Base-by-base conservation (phyloP, 148 eudicot species). In the Camellia sinensis region DNA sequence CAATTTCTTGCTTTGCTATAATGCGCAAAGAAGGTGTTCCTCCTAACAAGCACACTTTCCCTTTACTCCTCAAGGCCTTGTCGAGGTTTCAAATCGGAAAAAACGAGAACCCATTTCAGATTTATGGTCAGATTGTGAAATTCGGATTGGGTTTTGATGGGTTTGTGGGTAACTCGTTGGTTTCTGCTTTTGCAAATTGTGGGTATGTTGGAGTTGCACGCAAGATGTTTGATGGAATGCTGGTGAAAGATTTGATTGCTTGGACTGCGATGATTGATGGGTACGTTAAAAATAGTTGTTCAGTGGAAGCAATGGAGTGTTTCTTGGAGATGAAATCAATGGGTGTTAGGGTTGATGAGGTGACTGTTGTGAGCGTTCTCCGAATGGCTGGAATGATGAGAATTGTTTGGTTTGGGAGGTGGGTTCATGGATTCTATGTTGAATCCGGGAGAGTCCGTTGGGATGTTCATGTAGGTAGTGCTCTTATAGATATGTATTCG, bases 1-100 rank as follows among this genome's bases (percentile, higher is more conserved):
- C 75, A 21, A 11, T 79, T 75, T 6, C 19, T 14, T 74, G 45
- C 37, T 83, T 64, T 62, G 62, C 45, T 9, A 67, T 53, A 52
- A 83, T 79, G 85, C 82, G 75, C 56, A 76, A 40, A 29, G 54
- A 79, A 52, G 82, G 79, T 29, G 79, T 83, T 54, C 52, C 57
- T 54, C 85, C 85, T 19, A 48, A 83, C 75, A 68, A 79, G 70
- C 85, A 83, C 79, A 83, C 85, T 75, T 83, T 83, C 69, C 85
- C 85, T 56, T 45, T 75, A 45, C 79, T 83, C 44, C 85, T 83
- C 71, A 83, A 79, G 79, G 81, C 79, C 71, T 46, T 78, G 12
- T 72, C 77, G 14, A 71, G 67, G 6, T 43, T 3, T 22, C 37
- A 13, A 10, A 43, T 59, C 14, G 48, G 18, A 60, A 70, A 67